Conservation (phyloP, 2,329 filamentous ascomycete genomes). For the Phoma sp. region DNA sequence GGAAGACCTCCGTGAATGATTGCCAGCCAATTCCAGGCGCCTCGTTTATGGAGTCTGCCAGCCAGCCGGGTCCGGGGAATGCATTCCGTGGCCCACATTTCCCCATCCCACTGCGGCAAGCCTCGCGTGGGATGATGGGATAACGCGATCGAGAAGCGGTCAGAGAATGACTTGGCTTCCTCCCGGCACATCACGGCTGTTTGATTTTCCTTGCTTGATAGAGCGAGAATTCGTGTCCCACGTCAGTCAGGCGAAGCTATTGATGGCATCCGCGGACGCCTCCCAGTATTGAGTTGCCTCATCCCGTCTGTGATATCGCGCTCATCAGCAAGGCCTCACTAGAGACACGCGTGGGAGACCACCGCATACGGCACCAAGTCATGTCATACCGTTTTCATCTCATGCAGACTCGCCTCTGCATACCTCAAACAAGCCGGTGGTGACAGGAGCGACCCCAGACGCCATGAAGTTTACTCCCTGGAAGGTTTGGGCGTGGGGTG, state of each 20-base stretch:
- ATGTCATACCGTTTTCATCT: conserved; percentile 15
- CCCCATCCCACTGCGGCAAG: conserved; percentile 29
- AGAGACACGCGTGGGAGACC: conserved; percentile 20
- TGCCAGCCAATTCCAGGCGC: conserved; percentile 21
- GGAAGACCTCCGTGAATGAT: conserved; percentile 11
- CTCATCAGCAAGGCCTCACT: conserved; percentile 13
- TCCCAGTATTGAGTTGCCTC: conserved; percentile 20
- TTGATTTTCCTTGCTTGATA: conserved; percentile 20
- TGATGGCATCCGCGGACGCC: conserved; percentile 16
- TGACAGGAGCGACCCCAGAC: conserved; percentile 30
- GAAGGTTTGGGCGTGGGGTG: conserved; percentile 42
- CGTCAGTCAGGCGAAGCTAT: conserved; percentile 15
- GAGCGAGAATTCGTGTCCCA: conserved; percentile 18
- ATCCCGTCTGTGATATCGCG: conserved; percentile 21
- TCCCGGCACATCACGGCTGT: conserved; percentile 12
- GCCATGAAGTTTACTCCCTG: conserved; percentile 22
- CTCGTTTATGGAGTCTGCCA: conserved; percentile 27
- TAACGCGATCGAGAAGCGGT: conserved; percentile 30
- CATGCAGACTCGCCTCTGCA: conserved; percentile 17
- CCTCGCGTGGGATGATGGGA: conserved; percentile 34
- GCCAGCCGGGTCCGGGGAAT: conserved; percentile 33
- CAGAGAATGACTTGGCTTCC: conserved; percentile 28
- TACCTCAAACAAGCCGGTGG: conserved; percentile 16
- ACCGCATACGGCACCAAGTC: conserved; percentile 14
- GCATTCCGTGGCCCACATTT: conserved; percentile 34